Base-by-base conservation (phyloP, 2,329 filamentous ascomycete genomes). In the Beauveria sp. region DNA sequence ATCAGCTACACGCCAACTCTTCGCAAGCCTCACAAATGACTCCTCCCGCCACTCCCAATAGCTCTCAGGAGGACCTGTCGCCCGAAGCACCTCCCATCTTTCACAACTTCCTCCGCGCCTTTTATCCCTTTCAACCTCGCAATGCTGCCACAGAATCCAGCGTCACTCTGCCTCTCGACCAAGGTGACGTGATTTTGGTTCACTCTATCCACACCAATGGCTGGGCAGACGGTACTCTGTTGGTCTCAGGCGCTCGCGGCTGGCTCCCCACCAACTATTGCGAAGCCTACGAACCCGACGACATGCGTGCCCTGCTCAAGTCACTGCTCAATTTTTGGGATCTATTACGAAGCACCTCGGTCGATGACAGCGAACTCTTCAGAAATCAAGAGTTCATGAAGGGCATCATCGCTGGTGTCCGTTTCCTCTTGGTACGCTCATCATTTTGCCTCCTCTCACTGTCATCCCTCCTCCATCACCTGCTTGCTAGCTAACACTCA, bases 241-340 rank as follows among this genome's bases (percentile, higher is more conserved):
- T 99, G 64, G 83, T 88, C 26, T 91, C 92, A 3, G 93, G 93
- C 28, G 89, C 89, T 56, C 84, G 95, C 67, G 95, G 95, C 65
- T 99, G 95, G 95, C 79, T 99, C 64, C 95, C 95, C 3, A 99
- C 95, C 9, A 99, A 99, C 75, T 99, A 98, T 74, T 99, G 95
- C 78, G 93, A 97, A 72, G 84, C 91, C 10, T 99, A 97, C 73
- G 91, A 97, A 67, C 91, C 93, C 51, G 85, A 91, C 24, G 87
- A 92, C 65, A 93, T 98, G 81, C 85, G 87, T 60, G 92, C 86
- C 65, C 80, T 99, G 24, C 80, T 99, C 42, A 92, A 91, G 68
- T 91, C 93, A 1, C 79, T 97, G 64, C 86, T 95, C 16, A 90
- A 95, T 71, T 92, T 98, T 64, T 97, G 93, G 93, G 93, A 97